phyloP scores from a whole-genome alignment of 208 protist species.

The Leishmania braziliensis region DNA sequence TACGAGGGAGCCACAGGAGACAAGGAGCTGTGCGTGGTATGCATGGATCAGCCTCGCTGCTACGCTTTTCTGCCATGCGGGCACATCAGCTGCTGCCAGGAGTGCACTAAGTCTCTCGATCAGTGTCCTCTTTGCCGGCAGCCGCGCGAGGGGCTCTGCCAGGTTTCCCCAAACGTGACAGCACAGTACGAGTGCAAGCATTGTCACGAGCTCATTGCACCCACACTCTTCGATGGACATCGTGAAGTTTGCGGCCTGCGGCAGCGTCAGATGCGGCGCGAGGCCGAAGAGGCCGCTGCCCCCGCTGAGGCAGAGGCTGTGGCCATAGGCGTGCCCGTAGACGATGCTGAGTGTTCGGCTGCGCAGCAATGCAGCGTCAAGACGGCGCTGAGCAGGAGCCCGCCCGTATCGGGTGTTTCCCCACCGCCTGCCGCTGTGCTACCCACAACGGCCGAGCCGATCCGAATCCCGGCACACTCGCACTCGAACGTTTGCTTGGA shows the following conservation, averaged over 20 bases:
- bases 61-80: constrained; percentile 91
- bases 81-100: constrained; percentile 73
- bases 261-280: constrained; percentile 34
- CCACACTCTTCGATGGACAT: constrained; percentile 82
- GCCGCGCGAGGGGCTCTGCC: constrained; percentile 53
- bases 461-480: background rate
- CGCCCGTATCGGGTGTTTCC: background rate
- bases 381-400: background rate
- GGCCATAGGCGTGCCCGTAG: background rate
- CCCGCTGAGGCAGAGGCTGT: background rate
- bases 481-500: constrained; percentile 38
- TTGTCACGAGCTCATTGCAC: constrained; percentile 66
- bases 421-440: background rate
- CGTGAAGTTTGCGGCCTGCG: constrained; percentile 80
- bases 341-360: background rate
- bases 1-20: constrained; percentile 28
- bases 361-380: background rate
- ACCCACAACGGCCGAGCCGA: background rate
- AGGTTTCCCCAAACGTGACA: constrained; percentile 46
- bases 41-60: constrained; percentile 48
- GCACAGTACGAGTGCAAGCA: constrained; percentile 75
- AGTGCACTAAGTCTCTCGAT: constrained; percentile 60
- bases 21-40: constrained; percentile 81
- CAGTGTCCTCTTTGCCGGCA: constrained; percentile 81
- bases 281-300: constrained; percentile 19